Percentiles rank a stretch among this genome's conserved stretches.
Evolutionary conservation across 345 rosid species (phyloP).

Genomic region (Isatis tinctoria): DNA sequence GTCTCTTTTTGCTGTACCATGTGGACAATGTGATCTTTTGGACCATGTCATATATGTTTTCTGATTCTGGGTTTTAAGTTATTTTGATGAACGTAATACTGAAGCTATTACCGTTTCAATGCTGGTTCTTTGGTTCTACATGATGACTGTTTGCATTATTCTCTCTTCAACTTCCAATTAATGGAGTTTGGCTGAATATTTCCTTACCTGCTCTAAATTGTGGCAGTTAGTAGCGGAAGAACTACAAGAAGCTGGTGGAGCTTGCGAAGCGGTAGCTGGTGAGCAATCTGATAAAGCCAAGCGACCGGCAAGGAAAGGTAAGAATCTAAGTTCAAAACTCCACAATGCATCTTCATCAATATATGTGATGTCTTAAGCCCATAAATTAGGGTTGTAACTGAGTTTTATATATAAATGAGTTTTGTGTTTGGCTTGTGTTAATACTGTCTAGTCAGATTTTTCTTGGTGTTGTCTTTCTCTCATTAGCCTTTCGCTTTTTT

Average conservation of each 20-base stretch:
- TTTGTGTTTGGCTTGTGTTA: too few species aligned
- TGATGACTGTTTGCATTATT: constrained; percentile 10
- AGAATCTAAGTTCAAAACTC: constrained; percentile 6
- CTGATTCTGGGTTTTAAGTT: background rate
- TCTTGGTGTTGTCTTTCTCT: constrained; percentile 9
- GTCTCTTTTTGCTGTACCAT: background rate
- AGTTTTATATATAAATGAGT: too few species aligned
- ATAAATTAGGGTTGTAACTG: too few species aligned
- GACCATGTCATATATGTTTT: background rate
- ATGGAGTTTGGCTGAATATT: background rate
- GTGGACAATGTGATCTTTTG: background rate
- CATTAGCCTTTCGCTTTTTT: constrained; percentile 3
- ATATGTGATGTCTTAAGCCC: too few species aligned
- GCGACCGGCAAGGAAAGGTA: constrained; percentile 73
- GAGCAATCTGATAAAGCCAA: constrained; percentile 51
- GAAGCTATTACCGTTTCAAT: background rate
- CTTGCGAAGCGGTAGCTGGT: constrained; percentile 47
- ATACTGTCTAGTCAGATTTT: constrained; percentile 1
- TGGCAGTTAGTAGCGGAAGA: constrained; percentile 73
- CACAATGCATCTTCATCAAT: background rate
- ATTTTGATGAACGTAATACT: background rate
- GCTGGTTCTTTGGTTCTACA: background rate
- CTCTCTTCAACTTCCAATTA: background rate
- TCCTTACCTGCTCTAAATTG: background rate
- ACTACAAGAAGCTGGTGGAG: constrained; percentile 42